These are phyloP conservation scores for Aspergillus phoenicis DNA, from an alignment of 2,329 filamentous ascomycete species.

Conservation along the genomic window DNA sequence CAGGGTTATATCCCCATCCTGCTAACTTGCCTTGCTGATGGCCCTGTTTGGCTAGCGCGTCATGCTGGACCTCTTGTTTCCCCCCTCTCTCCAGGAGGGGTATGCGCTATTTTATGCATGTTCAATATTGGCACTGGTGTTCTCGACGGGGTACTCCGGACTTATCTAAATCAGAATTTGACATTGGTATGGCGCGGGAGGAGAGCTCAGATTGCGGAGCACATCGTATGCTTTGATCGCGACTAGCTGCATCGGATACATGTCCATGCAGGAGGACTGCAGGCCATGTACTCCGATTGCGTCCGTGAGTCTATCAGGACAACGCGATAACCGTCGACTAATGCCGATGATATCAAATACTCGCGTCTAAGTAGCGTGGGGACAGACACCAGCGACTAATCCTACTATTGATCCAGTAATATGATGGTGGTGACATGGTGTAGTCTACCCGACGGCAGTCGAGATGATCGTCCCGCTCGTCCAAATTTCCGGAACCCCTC, in stretches of 20 bases:
- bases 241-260: not conserved
- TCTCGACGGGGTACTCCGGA: not conserved
- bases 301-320: not conserved
- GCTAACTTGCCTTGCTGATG: not conserved
- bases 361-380: not conserved
- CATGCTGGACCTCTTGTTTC: not conserved
- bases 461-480: constrained; percentile 19
- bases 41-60: not conserved
- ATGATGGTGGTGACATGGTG: constrained; percentile 2
- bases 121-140: not conserved
- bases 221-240: not conserved
- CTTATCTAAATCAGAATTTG: not conserved
- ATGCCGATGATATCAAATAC: constrained; percentile 5
- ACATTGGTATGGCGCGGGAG: not conserved
- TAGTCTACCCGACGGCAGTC: constrained; percentile 7
- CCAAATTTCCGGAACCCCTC: constrained; percentile 22
- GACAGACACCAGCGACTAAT: not conserved
- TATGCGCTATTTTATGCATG: constrained; percentile 5
- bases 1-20: not conserved
- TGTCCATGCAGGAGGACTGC: constrained; percentile 5
- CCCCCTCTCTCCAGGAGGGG: not conserved
- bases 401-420: constrained; percentile 6
- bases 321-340: not conserved
- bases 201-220: not conserved
- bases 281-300: not conserved